Base-by-base conservation (phyloP, 176 grass and related monocot genomes). In the Thinopyrum elongatum region DNA sequence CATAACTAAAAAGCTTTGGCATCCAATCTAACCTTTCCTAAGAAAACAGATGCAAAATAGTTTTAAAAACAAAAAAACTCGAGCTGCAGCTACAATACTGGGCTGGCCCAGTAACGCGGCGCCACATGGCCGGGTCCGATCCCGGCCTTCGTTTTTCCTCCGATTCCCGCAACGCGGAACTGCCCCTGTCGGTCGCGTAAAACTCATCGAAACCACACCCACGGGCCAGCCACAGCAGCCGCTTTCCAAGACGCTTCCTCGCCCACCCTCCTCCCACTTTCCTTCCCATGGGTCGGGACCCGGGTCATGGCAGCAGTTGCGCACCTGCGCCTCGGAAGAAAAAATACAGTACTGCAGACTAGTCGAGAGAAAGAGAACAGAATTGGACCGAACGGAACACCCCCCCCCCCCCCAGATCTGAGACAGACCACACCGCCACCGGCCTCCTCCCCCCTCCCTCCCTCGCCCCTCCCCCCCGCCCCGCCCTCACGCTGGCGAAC, bases 341-440 rank as follows among this genome's bases (percentile, higher is more conserved):
- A 58, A 0, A 58, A 80, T 30, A 6, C 76, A 75, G 42, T 19
- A 62, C 51, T 41, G 5, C 53, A 0, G 55, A 58, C 55, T 19
- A 58, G 55, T 58, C 11, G 41, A 2, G 41, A 44, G 8, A 33
- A 36, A n/a, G n/a, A 30, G 14, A 46, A 70, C 29, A 84, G 76
- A 89, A 58, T 80, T 58, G n/a, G 87, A 78, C 84, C 80, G 36
- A 35, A 7, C 80, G 64, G 26, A 34, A 73, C 36, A 9, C 29
- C 70, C 73, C 36, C 39, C 29, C 70, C 73, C 33, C 22, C 34
- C 44, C 70, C 94, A 92, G 91, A 93, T 92, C 92, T 90, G 89
- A 88, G 82, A 42, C 80, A 30, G 60, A 14, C 83, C 33, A 42
- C 83, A 8, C 38, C 38, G 38, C 76, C 76, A 25, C 77, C 72